phyloP scores from a whole-genome alignment of 192 early-diverging fungal genomes.

The Linnemannia schmuckeri region DNA sequence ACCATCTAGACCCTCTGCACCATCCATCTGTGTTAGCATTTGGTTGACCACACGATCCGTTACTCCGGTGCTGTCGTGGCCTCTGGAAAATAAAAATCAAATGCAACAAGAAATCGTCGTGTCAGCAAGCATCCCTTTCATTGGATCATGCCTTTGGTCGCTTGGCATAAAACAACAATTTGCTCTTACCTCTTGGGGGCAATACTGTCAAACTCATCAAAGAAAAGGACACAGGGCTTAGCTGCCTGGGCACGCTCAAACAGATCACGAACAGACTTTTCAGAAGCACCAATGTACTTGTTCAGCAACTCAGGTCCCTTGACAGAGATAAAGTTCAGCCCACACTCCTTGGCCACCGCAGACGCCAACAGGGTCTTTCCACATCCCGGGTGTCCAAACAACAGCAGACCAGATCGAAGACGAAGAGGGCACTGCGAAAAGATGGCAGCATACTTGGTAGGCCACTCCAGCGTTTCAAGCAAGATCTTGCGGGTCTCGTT shows the following conservation, averaged over 20 bases:
- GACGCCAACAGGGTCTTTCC: slow-evolving; percentile 97
- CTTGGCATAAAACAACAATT: background rate
- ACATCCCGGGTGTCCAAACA: slow-evolving; percentile 99
- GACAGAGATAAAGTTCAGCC: slow-evolving; percentile 95
- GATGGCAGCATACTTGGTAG: slow-evolving; percentile 91
- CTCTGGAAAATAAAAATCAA: slow-evolving; percentile 62
- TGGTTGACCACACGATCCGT: slow-evolving; percentile 99
- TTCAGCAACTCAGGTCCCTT: slow-evolving; percentile 98
- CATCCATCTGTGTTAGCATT: slow-evolving; percentile 98
- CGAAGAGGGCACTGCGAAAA: slow-evolving; percentile 91
- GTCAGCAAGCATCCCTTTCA: background rate
- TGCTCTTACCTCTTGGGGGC: slow-evolving; percentile 82
- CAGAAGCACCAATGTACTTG: slow-evolving; percentile 99
- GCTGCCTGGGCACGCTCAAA: slow-evolving; percentile 95
- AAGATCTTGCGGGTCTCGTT: slow-evolving; percentile 83
- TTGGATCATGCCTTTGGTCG: background rate
- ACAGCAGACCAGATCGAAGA: slow-evolving; percentile 90
- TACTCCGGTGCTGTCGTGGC: slow-evolving; percentile 98
- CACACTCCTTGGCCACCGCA: slow-evolving; percentile 96
- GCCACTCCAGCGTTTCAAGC: slow-evolving; percentile 95
- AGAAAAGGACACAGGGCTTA: slow-evolving; percentile 95
- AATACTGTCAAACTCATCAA: slow-evolving; percentile 99
- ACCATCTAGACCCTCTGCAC: slow-evolving; percentile 94
- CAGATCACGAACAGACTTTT: slow-evolving; percentile 93
- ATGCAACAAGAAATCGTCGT: slow-evolving; percentile 11